These are phyloP conservation scores for Hypoxylon sp. DNA, from an alignment of 2,329 filamentous ascomycete genomes.

Conservation along the genomic window DNA sequence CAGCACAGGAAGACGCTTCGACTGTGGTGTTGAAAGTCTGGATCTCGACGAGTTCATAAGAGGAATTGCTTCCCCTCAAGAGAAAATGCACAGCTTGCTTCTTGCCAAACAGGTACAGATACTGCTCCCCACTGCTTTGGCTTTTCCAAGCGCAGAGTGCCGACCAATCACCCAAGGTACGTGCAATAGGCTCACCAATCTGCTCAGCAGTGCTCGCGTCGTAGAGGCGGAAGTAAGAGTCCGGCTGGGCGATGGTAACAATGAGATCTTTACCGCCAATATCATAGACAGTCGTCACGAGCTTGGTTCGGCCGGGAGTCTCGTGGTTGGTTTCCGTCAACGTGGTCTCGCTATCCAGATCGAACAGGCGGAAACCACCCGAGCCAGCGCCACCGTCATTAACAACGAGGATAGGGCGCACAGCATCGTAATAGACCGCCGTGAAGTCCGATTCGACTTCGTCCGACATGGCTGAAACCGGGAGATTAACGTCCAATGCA, in stretches of 20 bases:
- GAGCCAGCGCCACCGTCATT: constrained; percentile 62
- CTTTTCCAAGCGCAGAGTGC: constrained; percentile 63
- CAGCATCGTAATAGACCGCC: constrained; percentile 57
- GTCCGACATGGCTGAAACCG: constrained; percentile 52
- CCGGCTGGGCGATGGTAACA: constrained; percentile 61
- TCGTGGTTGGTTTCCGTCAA: constrained; percentile 54
- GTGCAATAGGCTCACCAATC: constrained; percentile 54
- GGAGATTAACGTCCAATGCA: constrained; percentile 43
- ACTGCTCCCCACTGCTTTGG: constrained; percentile 57
- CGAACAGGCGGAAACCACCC: constrained; percentile 61
- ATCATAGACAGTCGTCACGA: constrained; percentile 59
- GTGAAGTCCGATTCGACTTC: constrained; percentile 61
- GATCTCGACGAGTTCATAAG: constrained; percentile 59
- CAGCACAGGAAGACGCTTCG: constrained; percentile 62
- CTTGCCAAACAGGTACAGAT: constrained; percentile 64
- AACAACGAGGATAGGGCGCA: constrained; percentile 59
- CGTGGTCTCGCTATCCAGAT: constrained; percentile 52
- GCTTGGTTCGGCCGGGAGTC: constrained; percentile 62
- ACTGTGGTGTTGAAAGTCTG: constrained; percentile 61
- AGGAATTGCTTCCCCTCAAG: constrained; percentile 51
- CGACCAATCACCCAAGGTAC: constrained; percentile 63
- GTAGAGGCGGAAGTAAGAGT: constrained; percentile 61
- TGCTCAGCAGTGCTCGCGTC: constrained; percentile 55
- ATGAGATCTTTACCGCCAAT: constrained; percentile 57
- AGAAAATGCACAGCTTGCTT: constrained; percentile 58